Evolutionary conservation across 345 rosid genomes (phyloP), one percentile per base, ranked within the genome.

Genomic region (Populus pruinosa): DNA sequence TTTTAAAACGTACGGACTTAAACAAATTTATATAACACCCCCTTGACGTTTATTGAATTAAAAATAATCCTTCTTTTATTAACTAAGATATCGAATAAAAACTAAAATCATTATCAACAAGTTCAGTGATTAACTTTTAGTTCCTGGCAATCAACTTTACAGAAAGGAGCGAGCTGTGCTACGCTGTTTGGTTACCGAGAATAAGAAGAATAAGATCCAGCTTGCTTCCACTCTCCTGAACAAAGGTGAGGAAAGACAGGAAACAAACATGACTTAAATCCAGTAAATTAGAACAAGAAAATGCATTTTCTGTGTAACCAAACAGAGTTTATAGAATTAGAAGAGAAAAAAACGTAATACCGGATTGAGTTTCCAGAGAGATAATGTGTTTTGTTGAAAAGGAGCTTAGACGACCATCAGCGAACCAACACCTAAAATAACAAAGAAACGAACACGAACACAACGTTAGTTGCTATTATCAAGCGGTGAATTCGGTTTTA

Each of bases 381-480:
- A 38, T 35, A 25, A 59, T 23, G 29, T n/a, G 29, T 23, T 59
- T 23, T 9, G 12, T 59, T n/a, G 11, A 59, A 55, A 41, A 27
- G 56, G 73, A 73, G 65, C 61, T 82, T 91, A 93, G 90, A 91
- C 88, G 91, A 93, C 79, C 94, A 89, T 87, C 90, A 86, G 87
- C 91, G 75, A 23, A 59, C 2, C 29, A 86, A 83, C 83, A 66
- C 84, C 86, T 86, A 74, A 78, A 10, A 43, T 23, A 31, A 13
- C 6, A 61, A 16, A 41, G 7, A 31, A 78, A 72, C 29, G 12
- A 59, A 10, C 16, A 59, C 63, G 25, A 59, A 59, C 1, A n/a
- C 29, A 23, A 59, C 5, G 64, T 59, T 25, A 59, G 4, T 10
- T 59, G 29, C 3, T n/a, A 59, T 23, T n/a, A n/a, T n/a, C 11